Conservation (phyloP, 768 basidiomycete species). For the Agrocybe praecox region DNA sequence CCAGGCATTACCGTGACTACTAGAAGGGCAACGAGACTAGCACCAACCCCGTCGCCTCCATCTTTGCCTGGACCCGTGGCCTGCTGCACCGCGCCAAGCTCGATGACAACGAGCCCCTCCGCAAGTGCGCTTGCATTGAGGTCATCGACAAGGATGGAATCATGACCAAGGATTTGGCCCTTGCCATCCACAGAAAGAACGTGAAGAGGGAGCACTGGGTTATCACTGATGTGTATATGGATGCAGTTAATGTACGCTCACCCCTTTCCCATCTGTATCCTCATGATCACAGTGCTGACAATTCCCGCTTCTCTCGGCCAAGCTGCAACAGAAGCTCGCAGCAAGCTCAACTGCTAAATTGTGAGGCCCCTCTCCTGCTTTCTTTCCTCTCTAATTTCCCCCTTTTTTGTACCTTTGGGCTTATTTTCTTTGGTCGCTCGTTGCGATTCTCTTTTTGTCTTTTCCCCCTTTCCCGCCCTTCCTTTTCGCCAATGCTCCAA, state of each 20-base stretch:
- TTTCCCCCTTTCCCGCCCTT: no score
- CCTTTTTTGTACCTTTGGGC: not conserved
- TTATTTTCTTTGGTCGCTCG: not conserved
- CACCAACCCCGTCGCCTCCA: constrained; percentile 97
- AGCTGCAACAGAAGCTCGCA: constrained; percentile 46
- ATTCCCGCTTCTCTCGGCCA: constrained; percentile 31
- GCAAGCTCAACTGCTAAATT: constrained; percentile 22
- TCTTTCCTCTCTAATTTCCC: not conserved
- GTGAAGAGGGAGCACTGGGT: constrained; percentile 97
- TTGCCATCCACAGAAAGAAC: constrained; percentile 89
- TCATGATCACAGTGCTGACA: not conserved
- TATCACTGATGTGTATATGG: constrained; percentile 92
- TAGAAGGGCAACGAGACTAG: constrained; percentile 98
- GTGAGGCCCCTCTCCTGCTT: constrained; percentile 11
- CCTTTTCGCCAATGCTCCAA: not conserved
- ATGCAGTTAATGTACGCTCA: constrained; percentile 78
- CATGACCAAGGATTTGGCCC: constrained; percentile 97
- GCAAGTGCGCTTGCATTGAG: constrained; percentile 86
- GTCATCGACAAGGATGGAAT: constrained; percentile 87
- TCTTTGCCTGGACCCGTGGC: constrained; percentile 98
- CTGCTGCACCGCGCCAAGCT: constrained; percentile 92
- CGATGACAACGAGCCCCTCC: constrained; percentile 78
- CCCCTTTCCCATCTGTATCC: not conserved
- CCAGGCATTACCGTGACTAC: constrained; percentile 95
- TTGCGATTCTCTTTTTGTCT: not conserved